Conservation (phyloP, 352 stramenopile genomes). For the Globisporangium cystogenes region DNA sequence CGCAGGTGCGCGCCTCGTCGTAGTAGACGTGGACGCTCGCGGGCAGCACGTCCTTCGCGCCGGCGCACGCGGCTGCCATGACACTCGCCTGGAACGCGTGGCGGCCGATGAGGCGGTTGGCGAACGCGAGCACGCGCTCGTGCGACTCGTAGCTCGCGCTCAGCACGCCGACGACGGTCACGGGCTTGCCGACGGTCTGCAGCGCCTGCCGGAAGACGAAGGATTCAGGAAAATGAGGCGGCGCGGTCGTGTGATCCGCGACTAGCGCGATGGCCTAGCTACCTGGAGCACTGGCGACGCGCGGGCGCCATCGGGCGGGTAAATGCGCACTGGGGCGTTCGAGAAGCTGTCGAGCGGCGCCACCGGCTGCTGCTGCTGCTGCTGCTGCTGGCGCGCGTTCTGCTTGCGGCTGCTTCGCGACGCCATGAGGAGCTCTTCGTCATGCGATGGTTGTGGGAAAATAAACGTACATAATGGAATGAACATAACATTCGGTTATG, state of each 20-base stretch:
- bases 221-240: not conserved
- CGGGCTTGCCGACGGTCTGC: constrained; percentile 25
- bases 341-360: constrained; percentile 22
- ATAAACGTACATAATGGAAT: no score
- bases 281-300: constrained; percentile 10
- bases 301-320: constrained; percentile 28
- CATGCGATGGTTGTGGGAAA: not conserved
- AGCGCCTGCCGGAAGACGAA: constrained; percentile 28
- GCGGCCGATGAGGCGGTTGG: constrained; percentile 60
- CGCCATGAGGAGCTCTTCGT: not conserved
- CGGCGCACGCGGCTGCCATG: constrained; percentile 1
- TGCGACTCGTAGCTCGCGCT: constrained; percentile 28
- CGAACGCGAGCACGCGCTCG: constrained; percentile 33
- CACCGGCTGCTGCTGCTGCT: constrained; percentile 9
- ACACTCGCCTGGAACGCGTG: constrained; percentile 33
- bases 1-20: constrained; percentile 33
- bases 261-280: not conserved
- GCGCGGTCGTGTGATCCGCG: no score
- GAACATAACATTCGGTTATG: no score
- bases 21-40: constrained; percentile 58
- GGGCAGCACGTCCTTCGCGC: constrained; percentile 14
- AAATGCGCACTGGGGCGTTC: constrained; percentile 53
- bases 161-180: constrained; percentile 45
- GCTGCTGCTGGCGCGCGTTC: not conserved
- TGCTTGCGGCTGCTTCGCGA: constrained; percentile 4